Percentiles rank a stretch among this genome's conserved stretches.
These are phyloP conservation scores for Cladophialophora carrionii DNA, from an alignment of 2,329 filamentous ascomycete species.

Conservation along the genomic window DNA sequence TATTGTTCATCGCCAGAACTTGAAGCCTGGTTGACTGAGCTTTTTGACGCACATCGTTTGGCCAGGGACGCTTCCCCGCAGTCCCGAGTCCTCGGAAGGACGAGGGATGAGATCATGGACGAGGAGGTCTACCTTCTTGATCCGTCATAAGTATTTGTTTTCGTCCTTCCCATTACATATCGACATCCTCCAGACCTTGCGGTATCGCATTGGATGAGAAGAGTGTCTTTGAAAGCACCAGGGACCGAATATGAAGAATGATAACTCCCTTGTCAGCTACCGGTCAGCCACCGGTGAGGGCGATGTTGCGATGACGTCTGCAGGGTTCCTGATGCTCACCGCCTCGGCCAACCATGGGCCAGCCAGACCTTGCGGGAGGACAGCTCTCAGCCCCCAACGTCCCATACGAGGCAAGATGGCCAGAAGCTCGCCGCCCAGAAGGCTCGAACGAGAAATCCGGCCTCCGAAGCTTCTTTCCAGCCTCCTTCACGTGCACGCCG, in stretches of 20 bases:
- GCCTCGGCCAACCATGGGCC: conserved; percentile 6
- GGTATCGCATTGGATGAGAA: background rate
- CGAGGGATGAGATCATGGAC: background rate
- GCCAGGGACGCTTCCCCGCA: background rate
- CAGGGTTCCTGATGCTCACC: background rate
- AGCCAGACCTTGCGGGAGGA: background rate
- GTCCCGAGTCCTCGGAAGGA: background rate
- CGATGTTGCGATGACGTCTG: background rate
- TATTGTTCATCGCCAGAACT: background rate
- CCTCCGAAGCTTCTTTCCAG: conserved; percentile 15
- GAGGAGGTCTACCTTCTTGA: background rate
- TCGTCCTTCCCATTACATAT: background rate
- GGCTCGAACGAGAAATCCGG: conserved; percentile 13
- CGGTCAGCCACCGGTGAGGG: background rate
- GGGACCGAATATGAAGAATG: background rate
- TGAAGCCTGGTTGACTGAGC: background rate
- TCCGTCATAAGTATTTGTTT: background rate
- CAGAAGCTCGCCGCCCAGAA: conserved; percentile 3
- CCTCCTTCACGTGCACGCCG: conserved; percentile 13
- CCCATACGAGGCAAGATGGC: background rate
- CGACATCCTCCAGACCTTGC: background rate
- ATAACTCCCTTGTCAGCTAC: background rate
- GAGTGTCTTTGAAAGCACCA: background rate
- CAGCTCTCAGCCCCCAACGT: conserved; percentile 10
- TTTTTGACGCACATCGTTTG: background rate